Evolutionary conservation across 176 grass and related monocot species (phyloP), one percentile per base, ranked within the genome.

Genomic region (Phragmites australis): DNA sequence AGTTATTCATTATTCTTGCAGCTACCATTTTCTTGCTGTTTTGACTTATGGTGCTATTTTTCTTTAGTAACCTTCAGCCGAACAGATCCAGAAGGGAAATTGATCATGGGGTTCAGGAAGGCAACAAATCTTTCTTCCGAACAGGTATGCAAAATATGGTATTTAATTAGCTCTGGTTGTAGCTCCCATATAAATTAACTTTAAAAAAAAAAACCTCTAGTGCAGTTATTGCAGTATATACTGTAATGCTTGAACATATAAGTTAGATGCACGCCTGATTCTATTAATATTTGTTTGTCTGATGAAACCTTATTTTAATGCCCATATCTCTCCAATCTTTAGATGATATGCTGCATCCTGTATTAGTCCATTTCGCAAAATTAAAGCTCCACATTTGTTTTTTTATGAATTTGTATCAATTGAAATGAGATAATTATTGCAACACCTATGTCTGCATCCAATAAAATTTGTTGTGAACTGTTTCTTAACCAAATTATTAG

Each of bases 61-160:
- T 74, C 19, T 83, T 64, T 70, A 99, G 97, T 99, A 57, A 99
- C 93, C 37, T 99, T 99, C 58, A 99, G 97, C 68, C 83, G 89
- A 74, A 87, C 96, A 59, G 97, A 99, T 84, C 97, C 97, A 40
- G 97, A 96, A 91, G 93, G 97, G 49, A 99, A 91, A 70, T 70
- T 99, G 77, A 85, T 99, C 54, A 99, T 99, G 97, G 93, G 93
- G 59, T 99, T 99, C 79, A 88, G 97, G 65, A 99, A 90, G 88
- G 91, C 97, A 60, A 83, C 92, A 68, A 83, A 73, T 70, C 60
- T 77, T 62, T 80, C 82, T 61, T 39, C 76, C n/a, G 97, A 99
- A 93, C 89, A 90, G 88, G 97, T 99, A 72, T 19, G 43, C 25
- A 65, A 39, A 51, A 46, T 80, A 14, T 71, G 13, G 17, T 70